phyloP scores from a whole-genome alignment of 768 basidiomycete species.

The Suillus cothurnatus region DNA sequence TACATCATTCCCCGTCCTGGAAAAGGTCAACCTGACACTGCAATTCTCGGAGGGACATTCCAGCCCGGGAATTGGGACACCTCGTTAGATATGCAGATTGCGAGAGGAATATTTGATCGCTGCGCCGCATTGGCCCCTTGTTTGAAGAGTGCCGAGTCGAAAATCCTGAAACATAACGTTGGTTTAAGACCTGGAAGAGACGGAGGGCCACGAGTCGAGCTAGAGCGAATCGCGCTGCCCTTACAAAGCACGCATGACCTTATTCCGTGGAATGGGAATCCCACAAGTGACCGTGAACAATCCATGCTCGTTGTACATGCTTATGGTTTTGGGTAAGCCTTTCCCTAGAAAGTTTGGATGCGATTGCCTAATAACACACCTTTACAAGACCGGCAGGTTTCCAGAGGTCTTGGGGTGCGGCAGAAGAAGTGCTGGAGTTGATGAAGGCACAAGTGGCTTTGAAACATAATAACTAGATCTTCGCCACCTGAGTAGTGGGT shows the following conservation, averaged over 20 bases:
- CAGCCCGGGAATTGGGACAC: constrained; percentile 51
- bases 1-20: constrained; percentile 70
- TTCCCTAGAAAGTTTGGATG: constrained; percentile 15
- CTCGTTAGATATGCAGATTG: constrained; percentile 44
- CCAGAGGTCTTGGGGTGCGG: constrained; percentile 46
- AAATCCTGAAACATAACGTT: constrained; percentile 55
- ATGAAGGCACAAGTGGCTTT: constrained; percentile 15
- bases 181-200: constrained; percentile 58
- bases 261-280: constrained; percentile 20
- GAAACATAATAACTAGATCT: background rate
- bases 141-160: constrained; percentile 38
- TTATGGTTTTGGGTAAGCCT: constrained; percentile 58
- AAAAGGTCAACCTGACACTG: constrained; percentile 40
- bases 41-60: constrained; percentile 62
- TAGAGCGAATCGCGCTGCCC: constrained; percentile 43
- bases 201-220: constrained; percentile 59
- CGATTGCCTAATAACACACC: background rate
- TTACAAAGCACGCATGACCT: constrained; percentile 23
- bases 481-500: background rate
- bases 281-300: constrained; percentile 15
- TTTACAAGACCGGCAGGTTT: constrained; percentile 37
- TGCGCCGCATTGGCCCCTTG: constrained; percentile 43
- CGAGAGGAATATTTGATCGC: constrained; percentile 48
- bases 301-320: constrained; percentile 51
- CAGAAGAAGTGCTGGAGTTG: constrained; percentile 39